Conservation (phyloP, 2,329 filamentous ascomycete genomes). For the Fusarium keratoplasticum region DNA sequence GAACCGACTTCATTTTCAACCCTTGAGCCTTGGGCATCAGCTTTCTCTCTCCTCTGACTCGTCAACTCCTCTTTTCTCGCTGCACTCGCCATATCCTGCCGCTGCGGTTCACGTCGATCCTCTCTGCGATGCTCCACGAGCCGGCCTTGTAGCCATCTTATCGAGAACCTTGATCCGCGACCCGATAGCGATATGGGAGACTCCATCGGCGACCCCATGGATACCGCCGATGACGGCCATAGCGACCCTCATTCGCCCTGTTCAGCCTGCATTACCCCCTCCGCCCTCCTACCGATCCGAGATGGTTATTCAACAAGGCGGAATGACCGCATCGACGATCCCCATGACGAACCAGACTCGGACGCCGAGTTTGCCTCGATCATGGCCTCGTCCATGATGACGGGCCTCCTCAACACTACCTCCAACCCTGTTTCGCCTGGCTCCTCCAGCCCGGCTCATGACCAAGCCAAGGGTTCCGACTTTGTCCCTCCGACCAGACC, state of each 20-base stretch:
- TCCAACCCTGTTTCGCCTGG: constrained; percentile 68
- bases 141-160: constrained; percentile 37
- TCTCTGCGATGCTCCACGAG: constrained; percentile 42
- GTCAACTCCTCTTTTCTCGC: background rate
- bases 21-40: constrained; percentile 18
- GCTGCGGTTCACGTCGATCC: constrained; percentile 2
- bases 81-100: background rate
- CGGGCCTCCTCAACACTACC: constrained; percentile 52
- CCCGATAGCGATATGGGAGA: constrained; percentile 40
- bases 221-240: constrained; percentile 37
- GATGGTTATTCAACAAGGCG: constrained; percentile 36
- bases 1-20: constrained; percentile 25
- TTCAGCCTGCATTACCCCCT: constrained; percentile 32
- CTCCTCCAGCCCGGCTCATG: constrained; percentile 63
- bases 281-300: constrained; percentile 39
- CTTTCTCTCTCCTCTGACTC: constrained; percentile 13
- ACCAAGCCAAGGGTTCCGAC: constrained; percentile 57
- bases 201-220: constrained; percentile 43
- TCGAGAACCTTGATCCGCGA: constrained; percentile 37
- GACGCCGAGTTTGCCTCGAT: constrained; percentile 51
- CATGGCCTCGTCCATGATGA: constrained; percentile 52
- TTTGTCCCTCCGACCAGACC: constrained; percentile 58
- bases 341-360: constrained; percentile 36
- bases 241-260: constrained; percentile 30
- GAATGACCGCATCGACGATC: constrained; percentile 26